Evolutionary conservation across 129 eudicot species (phyloP).

Genomic region (Silybum marianum): DNA sequence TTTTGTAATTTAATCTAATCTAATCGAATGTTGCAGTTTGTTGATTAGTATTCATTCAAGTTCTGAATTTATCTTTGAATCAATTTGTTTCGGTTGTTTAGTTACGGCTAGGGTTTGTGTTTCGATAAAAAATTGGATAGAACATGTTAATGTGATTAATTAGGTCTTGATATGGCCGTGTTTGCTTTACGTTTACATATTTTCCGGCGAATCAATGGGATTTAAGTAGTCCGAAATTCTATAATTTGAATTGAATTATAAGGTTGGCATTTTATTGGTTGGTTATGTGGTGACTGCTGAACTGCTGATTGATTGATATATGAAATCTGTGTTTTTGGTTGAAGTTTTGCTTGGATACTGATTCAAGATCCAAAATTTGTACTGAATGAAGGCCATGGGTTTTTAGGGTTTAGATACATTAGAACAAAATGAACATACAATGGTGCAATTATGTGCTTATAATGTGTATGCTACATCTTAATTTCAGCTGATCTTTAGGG

Average conservation of each 20-base stretch:
- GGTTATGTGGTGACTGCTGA: background rate
- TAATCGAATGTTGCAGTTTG: slow-evolving; percentile 12
- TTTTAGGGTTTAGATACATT: background rate
- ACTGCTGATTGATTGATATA: slow-evolving; percentile 1
- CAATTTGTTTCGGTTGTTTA: slow-evolving; percentile 10
- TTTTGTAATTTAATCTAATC: background rate
- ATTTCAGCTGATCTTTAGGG: background rate
- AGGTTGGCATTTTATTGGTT: slow-evolving; percentile 1
- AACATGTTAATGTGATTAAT: background rate
- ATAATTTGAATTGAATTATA: background rate
- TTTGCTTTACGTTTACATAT: background rate
- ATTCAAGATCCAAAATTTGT: background rate
- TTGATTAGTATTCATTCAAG: background rate
- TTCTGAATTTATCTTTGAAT: background rate
- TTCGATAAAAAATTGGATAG: background rate
- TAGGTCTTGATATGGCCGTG: background rate
- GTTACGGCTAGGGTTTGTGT: slow-evolving; percentile 33
- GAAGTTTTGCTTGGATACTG: background rate
- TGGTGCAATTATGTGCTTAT: background rate
- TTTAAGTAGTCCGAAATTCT: background rate
- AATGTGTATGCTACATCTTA: background rate
- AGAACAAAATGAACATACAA: background rate
- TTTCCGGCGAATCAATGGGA: background rate
- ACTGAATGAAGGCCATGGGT: background rate
- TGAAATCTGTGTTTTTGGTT: background rate